phyloP scores from a whole-genome alignment of 2,329 filamentous ascomycete genomes.

The Cytospora piceae region DNA sequence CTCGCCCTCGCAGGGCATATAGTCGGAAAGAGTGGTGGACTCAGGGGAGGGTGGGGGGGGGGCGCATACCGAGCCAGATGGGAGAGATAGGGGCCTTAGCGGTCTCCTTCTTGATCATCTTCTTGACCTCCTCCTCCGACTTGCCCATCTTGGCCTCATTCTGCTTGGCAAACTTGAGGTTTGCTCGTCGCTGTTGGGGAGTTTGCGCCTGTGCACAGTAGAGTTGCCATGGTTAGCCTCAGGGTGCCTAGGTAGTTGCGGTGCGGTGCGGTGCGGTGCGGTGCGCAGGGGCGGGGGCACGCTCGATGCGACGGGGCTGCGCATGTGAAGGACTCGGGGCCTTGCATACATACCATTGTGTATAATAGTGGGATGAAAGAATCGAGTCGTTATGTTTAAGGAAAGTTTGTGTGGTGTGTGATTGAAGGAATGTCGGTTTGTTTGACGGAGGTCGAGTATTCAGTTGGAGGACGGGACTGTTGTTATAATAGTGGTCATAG shows the following conservation, averaged over 20 bases:
- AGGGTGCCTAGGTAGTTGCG: background rate
- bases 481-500: constrained; percentile 7
- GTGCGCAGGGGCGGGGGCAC: background rate
- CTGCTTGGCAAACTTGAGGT: constrained; percentile 75
- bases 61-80: constrained; percentile 63
- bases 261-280: background rate
- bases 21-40: background rate
- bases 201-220: constrained; percentile 69
- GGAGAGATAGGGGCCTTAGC: constrained; percentile 65
- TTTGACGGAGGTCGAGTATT: constrained; percentile 1
- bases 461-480: constrained; percentile 1
- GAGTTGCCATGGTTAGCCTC: background rate
- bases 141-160: constrained; percentile 78
- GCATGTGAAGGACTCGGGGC: background rate
- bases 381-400: background rate
- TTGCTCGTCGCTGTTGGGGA: constrained; percentile 79
- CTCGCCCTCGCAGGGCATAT: background rate
- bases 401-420: background rate
- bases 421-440: background rate
- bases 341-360: constrained; percentile 29
- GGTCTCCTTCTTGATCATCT: constrained; percentile 60
- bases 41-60: background rate
- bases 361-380: background rate
- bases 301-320: background rate
- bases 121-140: constrained; percentile 66